Base-by-base conservation (phyloP, 345 rosid genomes). In the Gossypium australe region DNA sequence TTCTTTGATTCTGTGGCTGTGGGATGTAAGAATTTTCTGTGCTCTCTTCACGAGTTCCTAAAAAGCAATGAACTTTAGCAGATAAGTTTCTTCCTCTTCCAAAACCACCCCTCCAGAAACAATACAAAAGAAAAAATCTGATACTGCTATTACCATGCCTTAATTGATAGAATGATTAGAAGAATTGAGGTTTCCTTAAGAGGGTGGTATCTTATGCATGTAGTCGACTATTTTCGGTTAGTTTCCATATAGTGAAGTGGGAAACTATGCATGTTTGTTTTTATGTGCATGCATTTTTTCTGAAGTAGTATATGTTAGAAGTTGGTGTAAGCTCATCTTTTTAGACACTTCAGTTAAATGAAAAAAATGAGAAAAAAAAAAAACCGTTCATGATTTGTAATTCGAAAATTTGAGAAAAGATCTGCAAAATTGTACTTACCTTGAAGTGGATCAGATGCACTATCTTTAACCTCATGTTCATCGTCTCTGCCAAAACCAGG, bases 11-110 rank as follows among this genome's bases (percentile, higher is more conserved):
- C 60, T 78, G 78, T 59, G 43, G 64, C 41, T 64, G 76, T 73
- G 79, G 75, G 62, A 34, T 43, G 17, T n/a, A 58, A 41, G 25
- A 41, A 51, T 47, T 45, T 64, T 70, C 49, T 16, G 2, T 74
- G 60, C 45, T 77, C 6, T 20, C 81, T 76, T 76, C 25, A 52
- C 20, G 55, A 34, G 75, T 81, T 78, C 81, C 98, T 90, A 84
- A 81, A 82, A 60, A 72, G 24, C 41, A 66, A 51, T 44, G 24
- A 74, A 75, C 64, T 13, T 67, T 43, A 17, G 22, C 11, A 63
- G 12, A 27, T 16, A 7, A 34, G 47, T 70, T 11, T 18, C 51
- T 18, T 43, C 10, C 34, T 20, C 22, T 29, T 71, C 11, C 64
- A 11, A 20, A 18, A 3, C 7, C 27, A 55, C 52, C 17, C 55